Evolutionary conservation across 1,139 yeast species (phyloP).

Genomic region (Candida glucosophila): DNA sequence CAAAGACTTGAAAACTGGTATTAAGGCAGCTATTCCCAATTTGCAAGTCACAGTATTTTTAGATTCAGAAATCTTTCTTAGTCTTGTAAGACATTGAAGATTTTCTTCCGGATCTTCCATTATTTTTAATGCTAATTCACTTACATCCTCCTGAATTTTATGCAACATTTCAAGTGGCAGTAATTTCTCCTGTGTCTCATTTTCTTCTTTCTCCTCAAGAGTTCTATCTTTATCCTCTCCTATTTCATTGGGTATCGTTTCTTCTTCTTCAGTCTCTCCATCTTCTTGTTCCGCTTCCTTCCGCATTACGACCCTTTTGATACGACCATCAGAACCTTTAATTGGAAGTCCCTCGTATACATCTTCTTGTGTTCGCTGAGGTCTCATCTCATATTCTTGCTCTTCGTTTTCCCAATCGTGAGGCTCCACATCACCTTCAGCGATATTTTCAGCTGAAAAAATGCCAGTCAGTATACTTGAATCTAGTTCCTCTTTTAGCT

Average conservation of each 20-base stretch:
- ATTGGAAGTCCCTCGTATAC: constrained; percentile 76
- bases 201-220: constrained; percentile 24
- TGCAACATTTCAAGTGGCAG: constrained; percentile 52
- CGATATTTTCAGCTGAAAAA: constrained; percentile 20
- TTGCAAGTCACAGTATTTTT: constrained; percentile 63
- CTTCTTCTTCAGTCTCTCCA: constrained; percentile 14
- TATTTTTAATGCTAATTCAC: constrained; percentile 67
- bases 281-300: constrained; percentile 14
- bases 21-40: constrained; percentile 67
- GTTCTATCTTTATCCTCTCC: constrained; percentile 8
- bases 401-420: constrained; percentile 51
- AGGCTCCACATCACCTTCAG: constrained; percentile 8
- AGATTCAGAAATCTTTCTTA: constrained; percentile 65
- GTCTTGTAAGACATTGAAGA: constrained; percentile 53
- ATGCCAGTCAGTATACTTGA: constrained; percentile 36
- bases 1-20: constrained; percentile 76
- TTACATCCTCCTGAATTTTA: constrained; percentile 73
- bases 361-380: constrained; percentile 36
- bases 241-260: constrained; percentile 1
- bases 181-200: constrained; percentile 37
- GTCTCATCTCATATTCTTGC: constrained; percentile 59
- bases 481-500: constrained; percentile 42
- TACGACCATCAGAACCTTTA: constrained; percentile 58
- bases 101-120: constrained; percentile 91
- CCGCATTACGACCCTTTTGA: constrained; percentile 48